Evolutionary conservation across 176 grass and related monocot species (phyloP).

Genomic region (Eragrostis curvula): DNA sequence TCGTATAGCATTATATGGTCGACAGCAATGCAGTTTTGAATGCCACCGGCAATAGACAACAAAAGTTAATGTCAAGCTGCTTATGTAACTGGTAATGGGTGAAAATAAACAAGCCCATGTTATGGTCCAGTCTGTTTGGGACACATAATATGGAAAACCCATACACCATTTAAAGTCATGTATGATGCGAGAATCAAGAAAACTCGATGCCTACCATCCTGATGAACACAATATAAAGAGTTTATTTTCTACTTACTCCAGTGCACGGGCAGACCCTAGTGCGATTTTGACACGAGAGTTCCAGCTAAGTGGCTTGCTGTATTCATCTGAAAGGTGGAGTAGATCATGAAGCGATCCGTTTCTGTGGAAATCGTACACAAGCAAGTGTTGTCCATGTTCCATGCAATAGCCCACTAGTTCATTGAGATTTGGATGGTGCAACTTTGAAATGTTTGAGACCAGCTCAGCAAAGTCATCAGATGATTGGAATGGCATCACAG

Average conservation of each 20-base stretch:
- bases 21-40: constrained; percentile 5
- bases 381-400: constrained; percentile 89
- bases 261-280: constrained; percentile 85
- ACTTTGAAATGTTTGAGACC: constrained; percentile 64
- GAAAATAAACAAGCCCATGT: constrained; percentile 2
- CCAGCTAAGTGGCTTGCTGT: constrained; percentile 89
- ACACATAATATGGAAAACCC: constrained; percentile 5
- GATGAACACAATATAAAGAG: not conserved
- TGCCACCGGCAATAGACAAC: not conserved
- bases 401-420: constrained; percentile 93
- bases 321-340: constrained; percentile 84
- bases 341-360: constrained; percentile 92
- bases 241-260: constrained; percentile 77
- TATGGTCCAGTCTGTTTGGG: constrained; percentile 12
- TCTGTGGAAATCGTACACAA: constrained; percentile 88
- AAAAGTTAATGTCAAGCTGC: constrained; percentile 25
- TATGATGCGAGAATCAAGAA: not conserved
- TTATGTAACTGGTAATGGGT: constrained; percentile 14
- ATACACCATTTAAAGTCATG: not conserved
- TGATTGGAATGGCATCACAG: constrained; percentile 72
- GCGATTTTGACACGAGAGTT: constrained; percentile 91
- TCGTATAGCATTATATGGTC: constrained; percentile 11
- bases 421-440: constrained; percentile 85
- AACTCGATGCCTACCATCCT: constrained; percentile 16
- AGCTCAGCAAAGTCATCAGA: constrained; percentile 88